These are phyloP conservation scores for Mycena venus DNA, from an alignment of 768 basidiomycete species.

Conservation along the genomic window DNA sequence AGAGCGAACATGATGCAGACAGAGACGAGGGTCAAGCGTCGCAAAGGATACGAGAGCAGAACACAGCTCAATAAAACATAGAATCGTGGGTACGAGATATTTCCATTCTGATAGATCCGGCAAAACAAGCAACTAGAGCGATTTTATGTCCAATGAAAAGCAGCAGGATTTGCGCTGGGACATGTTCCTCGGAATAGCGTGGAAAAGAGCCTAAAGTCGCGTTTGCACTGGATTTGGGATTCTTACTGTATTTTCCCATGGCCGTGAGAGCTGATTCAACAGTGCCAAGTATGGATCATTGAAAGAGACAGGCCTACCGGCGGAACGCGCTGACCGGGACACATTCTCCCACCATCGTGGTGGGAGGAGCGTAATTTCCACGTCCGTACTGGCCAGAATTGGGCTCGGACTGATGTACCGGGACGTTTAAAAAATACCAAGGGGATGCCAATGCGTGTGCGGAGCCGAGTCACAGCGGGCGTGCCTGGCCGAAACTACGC, in stretches of 20 bases:
- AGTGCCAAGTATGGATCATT: neutral
- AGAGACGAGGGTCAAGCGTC: neutral
- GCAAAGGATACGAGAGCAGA: neutral
- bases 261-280: constrained; percentile 11
- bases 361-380: neutral
- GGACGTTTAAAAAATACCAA: neutral
- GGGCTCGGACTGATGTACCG: neutral
- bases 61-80: constrained; percentile 2
- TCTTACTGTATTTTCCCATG: constrained; percentile 14
- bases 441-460: neutral
- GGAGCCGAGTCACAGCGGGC: neutral
- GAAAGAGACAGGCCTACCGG: neutral
- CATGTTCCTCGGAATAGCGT: neutral
- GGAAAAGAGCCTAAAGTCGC: constrained; percentile 3
- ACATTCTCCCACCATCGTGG: constrained; percentile 22
- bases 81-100: constrained; percentile 23
- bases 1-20: constrained; percentile 44
- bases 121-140: neutral
- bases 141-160: constrained; percentile 22
- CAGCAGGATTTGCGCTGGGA: constrained; percentile 1
- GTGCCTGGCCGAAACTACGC: neutral
- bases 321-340: neutral
- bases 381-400: neutral
- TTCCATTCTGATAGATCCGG: constrained; percentile 13
- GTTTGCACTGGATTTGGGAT: constrained; percentile 5